Percentiles rank a stretch among this genome's conserved stretches.
phyloP scores from a whole-genome alignment of 306 rosid genomes.

The Begonia peltatifolia region DNA sequence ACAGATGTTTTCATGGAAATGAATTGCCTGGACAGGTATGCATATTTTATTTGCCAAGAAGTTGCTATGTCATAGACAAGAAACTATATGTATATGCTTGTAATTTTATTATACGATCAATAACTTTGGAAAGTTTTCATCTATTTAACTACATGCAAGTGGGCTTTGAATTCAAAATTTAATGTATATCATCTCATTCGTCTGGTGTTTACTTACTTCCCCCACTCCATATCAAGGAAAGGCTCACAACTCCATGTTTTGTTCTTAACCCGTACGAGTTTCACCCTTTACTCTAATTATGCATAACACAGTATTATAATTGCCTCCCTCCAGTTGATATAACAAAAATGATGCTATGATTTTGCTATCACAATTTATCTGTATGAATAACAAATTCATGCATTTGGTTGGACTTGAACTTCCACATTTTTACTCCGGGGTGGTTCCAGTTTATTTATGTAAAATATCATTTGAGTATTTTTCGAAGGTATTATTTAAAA shows the following conservation, averaged over 20 bases:
- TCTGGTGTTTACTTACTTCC: neutral
- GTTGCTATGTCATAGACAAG: neutral
- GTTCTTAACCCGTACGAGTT: too few species aligned
- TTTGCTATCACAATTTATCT: neutral
- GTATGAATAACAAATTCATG: neutral
- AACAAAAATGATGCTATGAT: neutral
- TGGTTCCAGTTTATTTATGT: neutral
- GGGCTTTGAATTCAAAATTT: neutral
- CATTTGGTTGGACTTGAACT: neutral
- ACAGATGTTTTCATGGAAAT: conserved; percentile 56
- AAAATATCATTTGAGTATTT: neutral
- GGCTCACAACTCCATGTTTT: too few species aligned
- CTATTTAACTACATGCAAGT: neutral
- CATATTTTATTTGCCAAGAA: conserved; percentile 11
- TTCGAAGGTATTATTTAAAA: neutral
- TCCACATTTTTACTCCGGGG: neutral
- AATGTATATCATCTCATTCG: neutral
- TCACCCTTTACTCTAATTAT: too few species aligned
- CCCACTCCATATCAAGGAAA: too few species aligned
- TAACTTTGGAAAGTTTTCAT: neutral
- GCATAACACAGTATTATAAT: neutral
- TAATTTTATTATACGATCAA: neutral
- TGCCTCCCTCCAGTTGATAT: neutral
- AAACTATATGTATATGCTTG: neutral
- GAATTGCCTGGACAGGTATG: conserved; percentile 71